These are phyloP conservation scores for Hibiscus mutabilis DNA, from an alignment of 345 rosid genomes.

Conservation along the genomic window DNA sequence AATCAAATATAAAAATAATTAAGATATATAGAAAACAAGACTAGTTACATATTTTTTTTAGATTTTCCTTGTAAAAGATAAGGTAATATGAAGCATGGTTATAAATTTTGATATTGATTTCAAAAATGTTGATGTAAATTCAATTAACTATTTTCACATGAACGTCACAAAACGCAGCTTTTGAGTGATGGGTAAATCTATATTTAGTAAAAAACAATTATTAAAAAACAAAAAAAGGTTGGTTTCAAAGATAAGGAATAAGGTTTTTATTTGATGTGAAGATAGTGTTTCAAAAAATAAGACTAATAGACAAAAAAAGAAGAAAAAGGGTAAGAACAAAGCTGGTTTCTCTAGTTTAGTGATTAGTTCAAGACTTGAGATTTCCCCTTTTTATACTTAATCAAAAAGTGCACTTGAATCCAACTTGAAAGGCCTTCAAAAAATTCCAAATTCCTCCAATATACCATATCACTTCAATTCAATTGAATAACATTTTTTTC, in stretches of 20 bases:
- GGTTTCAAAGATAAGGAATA: background rate
- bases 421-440: background rate
- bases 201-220: background rate
- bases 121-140: background rate
- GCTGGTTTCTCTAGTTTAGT: background rate
- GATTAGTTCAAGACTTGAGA: background rate
- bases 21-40: background rate
- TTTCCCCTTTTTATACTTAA: background rate
- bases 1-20: background rate
- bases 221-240: background rate
- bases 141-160: background rate
- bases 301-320: background rate
- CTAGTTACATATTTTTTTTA: too few species aligned
- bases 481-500: too few species aligned
- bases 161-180: background rate
- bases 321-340: background rate
- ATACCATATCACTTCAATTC: too few species aligned
- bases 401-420: slow-evolving; percentile 3
- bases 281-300: background rate
- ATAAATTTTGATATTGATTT: background rate
- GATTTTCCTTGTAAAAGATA: too few species aligned
- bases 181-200: too few species aligned
- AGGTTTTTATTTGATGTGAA: background rate
- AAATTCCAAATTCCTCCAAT: background rate
- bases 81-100: too few species aligned